These are phyloP conservation scores for Colletotrichum viniferum DNA, from an alignment of 2,329 filamentous ascomycete genomes.

Conservation along the genomic window DNA sequence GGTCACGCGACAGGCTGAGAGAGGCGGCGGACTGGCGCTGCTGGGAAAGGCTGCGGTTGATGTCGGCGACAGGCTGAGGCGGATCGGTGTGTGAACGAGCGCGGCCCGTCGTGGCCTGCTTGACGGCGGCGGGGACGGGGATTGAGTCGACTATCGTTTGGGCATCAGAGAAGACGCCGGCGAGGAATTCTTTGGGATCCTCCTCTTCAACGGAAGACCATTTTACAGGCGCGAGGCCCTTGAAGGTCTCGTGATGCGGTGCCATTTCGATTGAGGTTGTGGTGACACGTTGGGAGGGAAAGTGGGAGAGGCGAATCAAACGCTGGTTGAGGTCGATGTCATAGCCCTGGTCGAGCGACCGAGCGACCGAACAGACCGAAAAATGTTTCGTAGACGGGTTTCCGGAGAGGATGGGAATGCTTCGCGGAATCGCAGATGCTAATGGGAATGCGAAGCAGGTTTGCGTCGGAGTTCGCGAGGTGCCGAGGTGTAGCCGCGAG, in stretches of 20 bases:
- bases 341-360: slow-evolving; percentile 4
- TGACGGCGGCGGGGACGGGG: slow-evolving; percentile 49
- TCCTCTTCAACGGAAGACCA: slow-evolving; percentile 53
- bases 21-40: slow-evolving; percentile 46
- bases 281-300: background rate
- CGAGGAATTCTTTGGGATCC: slow-evolving; percentile 57
- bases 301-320: background rate
- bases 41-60: slow-evolving; percentile 50
- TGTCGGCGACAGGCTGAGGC: slow-evolving; percentile 53
- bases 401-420: background rate
- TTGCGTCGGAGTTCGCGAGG: background rate
- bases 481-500: background rate
- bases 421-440: background rate
- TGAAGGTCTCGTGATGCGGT: slow-evolving; percentile 62
- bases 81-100: slow-evolving; percentile 63
- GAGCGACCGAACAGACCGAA: background rate
- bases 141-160: slow-evolving; percentile 80
- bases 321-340: background rate
- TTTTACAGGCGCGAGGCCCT: slow-evolving; percentile 58
- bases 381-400: background rate
- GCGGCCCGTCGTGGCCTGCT: slow-evolving; percentile 43
- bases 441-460: background rate
- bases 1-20: slow-evolving; percentile 50
- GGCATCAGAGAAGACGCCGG: slow-evolving; percentile 66
- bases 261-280: slow-evolving; percentile 45